A percentile compares a stretch with the other conserved stretches of the same genome.
Conservation (phyloP, 139 green algal species). For the Micractinium sp. region DNA sequence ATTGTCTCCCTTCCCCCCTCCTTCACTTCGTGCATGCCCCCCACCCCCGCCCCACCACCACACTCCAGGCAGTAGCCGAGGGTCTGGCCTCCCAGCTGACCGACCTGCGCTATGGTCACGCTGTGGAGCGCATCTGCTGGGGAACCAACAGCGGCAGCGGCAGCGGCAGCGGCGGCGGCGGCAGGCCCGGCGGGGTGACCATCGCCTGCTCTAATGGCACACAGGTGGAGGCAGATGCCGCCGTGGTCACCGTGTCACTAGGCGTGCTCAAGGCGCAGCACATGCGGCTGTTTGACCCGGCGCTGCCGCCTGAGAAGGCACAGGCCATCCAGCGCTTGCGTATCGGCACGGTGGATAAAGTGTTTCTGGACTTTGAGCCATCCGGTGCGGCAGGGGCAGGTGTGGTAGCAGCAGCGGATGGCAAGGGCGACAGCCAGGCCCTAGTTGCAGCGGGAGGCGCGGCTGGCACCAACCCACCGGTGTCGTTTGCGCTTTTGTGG, state of each 20-base stretch:
- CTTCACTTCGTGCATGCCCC: not conserved
- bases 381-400: not conserved
- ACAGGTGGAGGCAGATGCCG: constrained; percentile 35
- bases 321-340: constrained; percentile 33
- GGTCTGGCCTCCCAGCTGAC: constrained; percentile 35
- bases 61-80: constrained; percentile 45
- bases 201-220: constrained; percentile 32
- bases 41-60: not conserved
- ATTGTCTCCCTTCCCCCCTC: not conserved
- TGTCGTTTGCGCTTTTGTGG: constrained; percentile 45
- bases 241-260: constrained; percentile 49
- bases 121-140: constrained; percentile 38
- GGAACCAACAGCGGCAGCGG: not conserved
- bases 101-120: constrained; percentile 22
- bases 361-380: constrained; percentile 30
- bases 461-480: not conserved
- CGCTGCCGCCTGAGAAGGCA: constrained; percentile 28
- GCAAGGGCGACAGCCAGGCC: not conserved
- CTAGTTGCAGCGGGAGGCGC: not conserved
- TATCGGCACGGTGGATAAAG: constrained; percentile 45
- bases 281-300: constrained; percentile 29
- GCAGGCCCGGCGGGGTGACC: not conserved
- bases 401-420: not conserved
- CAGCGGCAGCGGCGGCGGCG: not conserved
- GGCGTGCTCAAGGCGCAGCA: constrained; percentile 50